Percentiles rank a stretch among this genome's conserved stretches.
These are phyloP conservation scores for Beta macrorhiza DNA, from an alignment of 179 eudicot species.

Conservation along the genomic window DNA sequence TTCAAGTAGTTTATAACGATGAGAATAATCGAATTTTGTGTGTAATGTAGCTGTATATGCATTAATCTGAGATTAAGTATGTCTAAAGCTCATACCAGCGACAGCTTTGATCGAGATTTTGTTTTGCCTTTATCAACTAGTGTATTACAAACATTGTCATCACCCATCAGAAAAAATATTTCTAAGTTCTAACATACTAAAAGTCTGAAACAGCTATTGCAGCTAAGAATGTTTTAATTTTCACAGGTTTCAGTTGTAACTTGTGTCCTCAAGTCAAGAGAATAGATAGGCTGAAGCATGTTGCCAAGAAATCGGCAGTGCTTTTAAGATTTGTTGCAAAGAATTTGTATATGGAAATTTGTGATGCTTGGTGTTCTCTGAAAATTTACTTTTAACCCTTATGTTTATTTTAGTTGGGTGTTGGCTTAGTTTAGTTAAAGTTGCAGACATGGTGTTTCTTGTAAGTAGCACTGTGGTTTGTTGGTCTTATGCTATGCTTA, in stretches of 20 bases:
- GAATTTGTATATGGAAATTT: not conserved
- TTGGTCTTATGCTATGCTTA: constrained; percentile 17
- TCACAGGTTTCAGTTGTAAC: not conserved
- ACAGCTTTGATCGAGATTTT: not conserved
- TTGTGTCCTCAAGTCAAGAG: not conserved
- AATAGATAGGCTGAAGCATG: not conserved
- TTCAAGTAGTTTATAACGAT: not conserved
- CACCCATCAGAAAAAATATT: not conserved
- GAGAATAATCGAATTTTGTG: not conserved
- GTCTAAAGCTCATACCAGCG: not conserved
- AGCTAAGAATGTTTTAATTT: not conserved
- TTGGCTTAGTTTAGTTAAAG: no score
- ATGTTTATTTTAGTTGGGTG: not conserved
- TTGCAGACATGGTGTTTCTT: no score
- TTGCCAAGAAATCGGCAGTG: not conserved
- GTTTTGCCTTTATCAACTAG: not conserved
- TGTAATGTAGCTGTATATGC: not conserved
- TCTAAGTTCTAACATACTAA: not conserved
- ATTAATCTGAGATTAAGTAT: not conserved
- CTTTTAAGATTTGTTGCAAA: not conserved
- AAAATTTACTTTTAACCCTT: not conserved
- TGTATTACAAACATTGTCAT: not conserved
- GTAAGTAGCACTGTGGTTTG: not conserved
- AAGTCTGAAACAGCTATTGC: not conserved
- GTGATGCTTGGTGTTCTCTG: not conserved